Conservation (phyloP, 177 flowering plant species). For the Tripterygium wilfordii region DNA sequence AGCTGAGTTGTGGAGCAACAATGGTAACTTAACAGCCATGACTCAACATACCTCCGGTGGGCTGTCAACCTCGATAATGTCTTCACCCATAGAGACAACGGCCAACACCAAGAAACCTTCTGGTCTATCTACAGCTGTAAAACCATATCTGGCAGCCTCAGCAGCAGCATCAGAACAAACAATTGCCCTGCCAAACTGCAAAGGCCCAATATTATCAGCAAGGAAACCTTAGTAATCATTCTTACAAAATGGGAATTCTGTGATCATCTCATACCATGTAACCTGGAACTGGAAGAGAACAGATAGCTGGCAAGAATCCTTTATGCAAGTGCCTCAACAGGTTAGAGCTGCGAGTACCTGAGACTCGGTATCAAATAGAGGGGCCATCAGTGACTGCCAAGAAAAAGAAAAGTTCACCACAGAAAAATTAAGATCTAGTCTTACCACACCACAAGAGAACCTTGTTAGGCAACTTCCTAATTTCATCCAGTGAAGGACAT, state of each 20-base stretch:
- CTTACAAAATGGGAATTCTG: no score
- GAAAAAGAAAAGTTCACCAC: neutral
- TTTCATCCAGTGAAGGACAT: conserved; percentile 51
- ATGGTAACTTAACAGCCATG: neutral
- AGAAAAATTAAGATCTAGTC: conserved; percentile 12
- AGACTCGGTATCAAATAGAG: neutral
- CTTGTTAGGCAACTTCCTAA: conserved; percentile 73
- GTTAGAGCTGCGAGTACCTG: conserved; percentile 75
- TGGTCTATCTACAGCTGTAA: conserved; percentile 78
- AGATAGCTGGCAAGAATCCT: conserved; percentile 72
- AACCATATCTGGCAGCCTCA: conserved; percentile 75
- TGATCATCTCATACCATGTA: conserved; percentile 67
- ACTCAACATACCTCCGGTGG: conserved; percentile 49
- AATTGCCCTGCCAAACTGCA: conserved; percentile 68
- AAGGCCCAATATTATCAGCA: neutral
- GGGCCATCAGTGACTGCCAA: neutral
- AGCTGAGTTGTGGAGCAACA: no score
- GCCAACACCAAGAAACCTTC: conserved; percentile 81
- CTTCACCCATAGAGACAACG: conserved; percentile 59
- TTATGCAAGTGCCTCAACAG: conserved; percentile 66
- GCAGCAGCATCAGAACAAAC: conserved; percentile 85
- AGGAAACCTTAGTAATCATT: no score
- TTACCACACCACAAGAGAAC: conserved; percentile 86
- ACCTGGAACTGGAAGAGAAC: conserved; percentile 75
- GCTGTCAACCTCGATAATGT: conserved; percentile 29